phyloP scores from a whole-genome alignment of 805 yeast species.

The Kazachstania taianensis region DNA sequence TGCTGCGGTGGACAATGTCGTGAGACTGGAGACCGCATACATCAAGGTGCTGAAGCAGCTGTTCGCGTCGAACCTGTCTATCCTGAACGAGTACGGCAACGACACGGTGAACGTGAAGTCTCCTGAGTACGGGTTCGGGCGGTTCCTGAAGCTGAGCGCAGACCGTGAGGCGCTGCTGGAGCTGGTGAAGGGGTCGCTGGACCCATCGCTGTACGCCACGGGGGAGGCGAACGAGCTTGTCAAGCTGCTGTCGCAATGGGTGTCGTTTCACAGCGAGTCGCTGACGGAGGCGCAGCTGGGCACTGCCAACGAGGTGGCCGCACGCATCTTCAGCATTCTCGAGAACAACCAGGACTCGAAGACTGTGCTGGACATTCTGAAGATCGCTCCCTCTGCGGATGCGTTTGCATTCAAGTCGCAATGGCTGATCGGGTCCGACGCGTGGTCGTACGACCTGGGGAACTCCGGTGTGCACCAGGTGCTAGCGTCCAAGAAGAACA shows the following conservation, averaged over 20 bases:
- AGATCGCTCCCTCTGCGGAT: slow-evolving; percentile 30
- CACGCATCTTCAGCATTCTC: slow-evolving; percentile 31
- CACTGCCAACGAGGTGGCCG: slow-evolving; percentile 26
- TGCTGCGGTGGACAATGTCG: slow-evolving; percentile 34
- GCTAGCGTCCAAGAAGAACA: slow-evolving; percentile 59
- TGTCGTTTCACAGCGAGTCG: slow-evolving; percentile 39
- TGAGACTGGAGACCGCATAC: slow-evolving; percentile 63
- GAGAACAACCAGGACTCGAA: slow-evolving; percentile 32
- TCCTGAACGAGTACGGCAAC: slow-evolving; percentile 50
- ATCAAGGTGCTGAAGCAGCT: slow-evolving; percentile 64
- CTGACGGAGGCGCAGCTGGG: slow-evolving; percentile 21
- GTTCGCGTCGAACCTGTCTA: slow-evolving; percentile 40
- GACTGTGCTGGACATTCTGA: slow-evolving; percentile 37
- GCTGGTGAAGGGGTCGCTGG: slow-evolving; percentile 38
- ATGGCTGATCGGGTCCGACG: slow-evolving; percentile 91
- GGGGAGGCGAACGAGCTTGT: slow-evolving; percentile 39
- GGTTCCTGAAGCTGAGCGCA: slow-evolving; percentile 48
- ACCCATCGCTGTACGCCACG: slow-evolving; percentile 34
- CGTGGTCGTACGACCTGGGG: slow-evolving; percentile 92
- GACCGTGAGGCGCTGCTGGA: slow-evolving; percentile 37
- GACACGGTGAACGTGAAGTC: slow-evolving; percentile 38
- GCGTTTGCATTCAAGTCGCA: slow-evolving; percentile 40
- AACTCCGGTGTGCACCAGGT: slow-evolving; percentile 84
- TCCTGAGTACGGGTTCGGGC: slow-evolving; percentile 87
- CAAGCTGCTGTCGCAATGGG: slow-evolving; percentile 60